Conservation (phyloP, 345 rosid species). For the Salix viminalis region DNA sequence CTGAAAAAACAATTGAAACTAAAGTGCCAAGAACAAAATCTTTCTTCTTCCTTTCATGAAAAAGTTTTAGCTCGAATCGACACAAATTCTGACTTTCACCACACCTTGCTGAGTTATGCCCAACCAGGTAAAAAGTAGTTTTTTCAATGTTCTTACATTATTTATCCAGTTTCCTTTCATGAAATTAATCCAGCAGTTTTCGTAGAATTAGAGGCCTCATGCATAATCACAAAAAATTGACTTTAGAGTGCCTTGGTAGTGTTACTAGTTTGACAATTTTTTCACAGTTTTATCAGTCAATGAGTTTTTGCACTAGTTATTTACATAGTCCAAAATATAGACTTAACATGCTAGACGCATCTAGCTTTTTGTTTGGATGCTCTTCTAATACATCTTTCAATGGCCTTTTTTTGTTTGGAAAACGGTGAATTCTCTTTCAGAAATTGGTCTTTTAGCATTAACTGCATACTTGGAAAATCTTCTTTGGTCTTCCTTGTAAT, state of each 20-base stretch:
- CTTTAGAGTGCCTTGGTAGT: background rate
- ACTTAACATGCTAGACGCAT: background rate
- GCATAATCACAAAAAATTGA: background rate
- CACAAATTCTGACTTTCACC: slow-evolving; percentile 40
- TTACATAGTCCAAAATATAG: background rate
- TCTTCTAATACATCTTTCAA: background rate
- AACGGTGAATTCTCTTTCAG: background rate
- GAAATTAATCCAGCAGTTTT: background rate
- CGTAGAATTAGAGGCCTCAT: background rate
- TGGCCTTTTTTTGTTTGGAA: background rate
- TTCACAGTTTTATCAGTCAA: background rate
- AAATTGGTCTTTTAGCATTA: background rate
- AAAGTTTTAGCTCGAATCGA: slow-evolving; percentile 51
- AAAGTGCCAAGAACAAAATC: slow-evolving; percentile 80
- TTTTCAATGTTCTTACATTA: background rate
- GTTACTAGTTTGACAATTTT: background rate
- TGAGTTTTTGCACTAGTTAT: background rate
- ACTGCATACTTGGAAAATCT: background rate
- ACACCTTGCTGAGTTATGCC: slow-evolving; percentile 40
- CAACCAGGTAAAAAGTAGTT: slow-evolving; percentile 40
- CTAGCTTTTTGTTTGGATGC: background rate
- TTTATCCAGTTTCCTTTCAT: background rate
- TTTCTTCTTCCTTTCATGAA: slow-evolving; percentile 38
- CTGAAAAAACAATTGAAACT: slow-evolving; percentile 86
- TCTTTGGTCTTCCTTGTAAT: background rate